Evolutionary conservation across 176 grass and related monocot genomes (phyloP).

Genomic region (Thinopyrum elongatum): DNA sequence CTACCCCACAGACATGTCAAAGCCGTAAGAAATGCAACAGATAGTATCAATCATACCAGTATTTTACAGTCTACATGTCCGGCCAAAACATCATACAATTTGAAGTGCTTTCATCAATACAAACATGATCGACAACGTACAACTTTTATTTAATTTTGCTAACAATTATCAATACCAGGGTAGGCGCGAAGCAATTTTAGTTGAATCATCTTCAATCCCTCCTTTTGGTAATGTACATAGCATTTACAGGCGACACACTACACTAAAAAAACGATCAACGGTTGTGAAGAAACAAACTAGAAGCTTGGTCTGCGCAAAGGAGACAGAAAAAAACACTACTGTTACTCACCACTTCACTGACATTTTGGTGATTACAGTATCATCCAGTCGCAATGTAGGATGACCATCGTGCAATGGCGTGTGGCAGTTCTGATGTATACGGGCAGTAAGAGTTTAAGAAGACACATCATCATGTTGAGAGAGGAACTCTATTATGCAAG

Average conservation of each 20-base stretch:
- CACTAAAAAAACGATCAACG: neutral
- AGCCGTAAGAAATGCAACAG: neutral
- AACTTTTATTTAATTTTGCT: neutral
- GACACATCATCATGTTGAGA: slow-evolving; percentile 65
- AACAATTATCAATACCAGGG: neutral
- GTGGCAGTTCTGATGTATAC: neutral
- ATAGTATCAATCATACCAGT: neutral
- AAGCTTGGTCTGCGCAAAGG: neutral
- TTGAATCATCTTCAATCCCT: neutral
- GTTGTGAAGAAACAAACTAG: neutral
- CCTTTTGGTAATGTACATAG: neutral
- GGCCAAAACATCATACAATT: neutral
- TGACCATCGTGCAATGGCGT: neutral
- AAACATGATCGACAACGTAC: neutral
- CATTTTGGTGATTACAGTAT: neutral
- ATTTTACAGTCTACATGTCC: neutral
- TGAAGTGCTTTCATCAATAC: neutral
- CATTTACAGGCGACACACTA: neutral
- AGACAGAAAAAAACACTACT: neutral
- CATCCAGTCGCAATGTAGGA: neutral
- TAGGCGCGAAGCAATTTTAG: neutral
- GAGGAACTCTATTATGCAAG: slow-evolving; percentile 86
- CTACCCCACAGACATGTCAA: neutral
- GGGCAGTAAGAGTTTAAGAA: slow-evolving; percentile 22
- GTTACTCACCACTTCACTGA: neutral